Base-by-base conservation (phyloP, 2,329 filamentous ascomycete species). In the Xylariomycetidae sp. region DNA sequence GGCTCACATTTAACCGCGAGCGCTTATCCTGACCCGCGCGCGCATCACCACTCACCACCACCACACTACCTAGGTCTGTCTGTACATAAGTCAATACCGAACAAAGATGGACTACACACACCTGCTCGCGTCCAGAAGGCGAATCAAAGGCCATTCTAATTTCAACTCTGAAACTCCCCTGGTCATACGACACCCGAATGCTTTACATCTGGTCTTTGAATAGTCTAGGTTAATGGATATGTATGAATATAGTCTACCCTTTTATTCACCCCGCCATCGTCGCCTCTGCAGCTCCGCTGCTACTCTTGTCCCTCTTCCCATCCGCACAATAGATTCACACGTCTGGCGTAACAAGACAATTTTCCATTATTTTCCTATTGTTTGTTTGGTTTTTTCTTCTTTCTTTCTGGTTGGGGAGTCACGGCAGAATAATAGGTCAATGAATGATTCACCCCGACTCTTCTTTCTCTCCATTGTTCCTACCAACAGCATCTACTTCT, bases 1-100 rank as follows among this genome's bases (percentile, higher is more conserved):
- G 54, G 54, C 41, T 40, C 31, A 39, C 36, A 42, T 33, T 41
- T 35, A 36, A 34, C 40, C 27, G 17, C 42, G 31, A n/a, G 53
- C 51, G 52, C 50, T 51, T 57, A 53, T 36, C 33, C 33, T 34
- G 23, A 39, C 46, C 42, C 47, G 49, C 46, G 47, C 47, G 44
- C 46, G 45, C 37, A 34, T 41, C 42, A 40, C 37, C 40, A 41
- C 31, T 27, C 33, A 31, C 25, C 30, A 30, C 27, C 39, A 34
- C 33, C 4, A 13, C 17, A 11, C 35, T 41, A 30, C 36, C 31
- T 9, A 23, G 8, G 18, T 12, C 20, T 15, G 17, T 30, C 36
- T 29, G 13, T 33, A 19, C 19, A 22, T 25, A 16, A 13, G 11
- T 34, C 37, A 18, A n/a, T 14, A 12, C 16, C 17, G 8, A 16